Evolutionary conservation across 2,329 filamentous ascomycete species (phyloP), one percentile per base, ranked within the genome.

Genomic region (Aspergillus fumigatus): DNA sequence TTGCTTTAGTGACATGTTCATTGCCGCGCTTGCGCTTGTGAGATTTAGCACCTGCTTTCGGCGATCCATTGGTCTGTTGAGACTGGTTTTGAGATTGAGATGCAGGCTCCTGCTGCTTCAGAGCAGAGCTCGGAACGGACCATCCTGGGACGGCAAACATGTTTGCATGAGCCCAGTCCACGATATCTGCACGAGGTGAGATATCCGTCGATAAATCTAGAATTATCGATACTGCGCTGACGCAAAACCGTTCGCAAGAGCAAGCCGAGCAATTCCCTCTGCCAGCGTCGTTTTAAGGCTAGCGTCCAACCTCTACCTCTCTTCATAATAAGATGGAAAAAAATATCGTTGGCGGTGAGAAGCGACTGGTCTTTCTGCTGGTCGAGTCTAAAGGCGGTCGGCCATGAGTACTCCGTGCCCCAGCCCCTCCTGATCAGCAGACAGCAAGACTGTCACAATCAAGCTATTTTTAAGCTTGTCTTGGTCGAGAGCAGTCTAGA

Each of bases 101-200:
- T 19, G 70, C 68, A 59, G 68, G 68, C 59, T 81, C 77, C 19
- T 79, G 82, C 75, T 84, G 75, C 74, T 90, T 91, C 61, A 95
- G 83, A 52, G 78, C 79, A 63, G 86, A 84, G 59, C 87, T 82
- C 55, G 90, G 85, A 38, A 97, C 81, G 41, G 90, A 90, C 92
- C 93, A 97, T 65, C 94, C 94, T 68, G 90, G 89, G 29, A 97
- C 92, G 9, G 92, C 88, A 74, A 97, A 97, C 93, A 97, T 75
- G 59, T 35, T 64, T 55, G 51, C n/a, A 49, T n/a, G 27, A 50
- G 21, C 35, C 35, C 27, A 11, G 52, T n/a, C 23, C 4, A 40
- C 17, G 43, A 8, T 35, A 32, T 29, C 14, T 3, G 21, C 21
- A n/a, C 40, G 25, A 29, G 27, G 21, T 23, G 21, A 23, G 43